Evolutionary conservation across 306 rosid species (phyloP).

Genomic region (Rosa chinensis): DNA sequence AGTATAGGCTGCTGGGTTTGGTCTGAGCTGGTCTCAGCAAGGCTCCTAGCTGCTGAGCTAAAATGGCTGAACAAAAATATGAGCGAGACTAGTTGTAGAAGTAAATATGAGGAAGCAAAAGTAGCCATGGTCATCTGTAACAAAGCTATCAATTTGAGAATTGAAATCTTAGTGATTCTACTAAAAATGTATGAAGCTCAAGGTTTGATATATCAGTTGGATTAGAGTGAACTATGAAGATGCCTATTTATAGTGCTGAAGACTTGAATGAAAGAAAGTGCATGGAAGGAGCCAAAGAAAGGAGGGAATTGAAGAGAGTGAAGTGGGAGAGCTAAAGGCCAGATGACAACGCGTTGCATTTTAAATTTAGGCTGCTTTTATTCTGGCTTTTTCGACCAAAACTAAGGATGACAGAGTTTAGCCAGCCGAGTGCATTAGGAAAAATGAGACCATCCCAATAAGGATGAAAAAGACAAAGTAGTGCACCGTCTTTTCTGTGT

Average conservation of each 20-base stretch:
- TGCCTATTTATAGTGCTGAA: background rate
- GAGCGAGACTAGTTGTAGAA: conserved; percentile 13
- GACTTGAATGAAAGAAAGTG: background rate
- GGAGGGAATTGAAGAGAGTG: background rate
- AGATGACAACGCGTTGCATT: background rate
- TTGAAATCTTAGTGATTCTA: background rate
- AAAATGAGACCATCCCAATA: background rate
- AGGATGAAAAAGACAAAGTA: background rate
- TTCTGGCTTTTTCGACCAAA: background rate
- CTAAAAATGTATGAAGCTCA: background rate
- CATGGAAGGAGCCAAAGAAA: background rate
- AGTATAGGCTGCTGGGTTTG: conserved; percentile 32
- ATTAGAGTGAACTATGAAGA: background rate
- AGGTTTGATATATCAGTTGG: background rate
- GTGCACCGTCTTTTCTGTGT: background rate
- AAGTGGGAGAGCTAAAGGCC: conserved; percentile 1
- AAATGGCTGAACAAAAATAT: conserved; percentile 34
- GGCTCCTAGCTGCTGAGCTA: conserved; percentile 46
- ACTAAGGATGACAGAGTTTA: background rate
- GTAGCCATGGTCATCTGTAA: conserved; percentile 17
- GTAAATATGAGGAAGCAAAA: background rate
- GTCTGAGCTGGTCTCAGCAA: conserved; percentile 24
- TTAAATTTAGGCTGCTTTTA: background rate
- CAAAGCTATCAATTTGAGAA: background rate
- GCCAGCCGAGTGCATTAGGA: conserved; percentile 1